Percentiles rank a stretch among this genome's conserved stretches.
phyloP scores from a whole-genome alignment of 306 rosid species.

The Rosa lucieae region DNA sequence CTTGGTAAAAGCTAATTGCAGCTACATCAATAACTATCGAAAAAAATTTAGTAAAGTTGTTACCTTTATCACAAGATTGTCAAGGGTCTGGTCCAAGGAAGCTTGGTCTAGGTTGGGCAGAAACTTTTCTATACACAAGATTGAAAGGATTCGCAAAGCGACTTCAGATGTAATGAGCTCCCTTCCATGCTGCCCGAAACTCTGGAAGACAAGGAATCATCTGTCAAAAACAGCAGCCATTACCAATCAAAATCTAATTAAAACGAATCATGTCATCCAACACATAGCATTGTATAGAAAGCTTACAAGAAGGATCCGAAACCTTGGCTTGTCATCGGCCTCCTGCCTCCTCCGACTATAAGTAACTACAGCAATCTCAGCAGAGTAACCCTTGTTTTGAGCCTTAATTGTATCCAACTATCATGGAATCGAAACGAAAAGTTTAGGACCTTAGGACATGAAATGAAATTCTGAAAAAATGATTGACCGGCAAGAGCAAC shows the following conservation, averaged over 20 bases:
- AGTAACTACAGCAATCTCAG: constrained; percentile 74
- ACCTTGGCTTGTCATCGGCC: constrained; percentile 52
- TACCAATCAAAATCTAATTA: constrained; percentile 43
- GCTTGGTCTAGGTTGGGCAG: constrained; percentile 61
- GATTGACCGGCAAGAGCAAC: constrained; percentile 27
- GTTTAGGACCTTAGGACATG: constrained; percentile 13
- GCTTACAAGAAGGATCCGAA: constrained; percentile 92
- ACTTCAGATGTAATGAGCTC: constrained; percentile 94
- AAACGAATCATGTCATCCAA: background rate
- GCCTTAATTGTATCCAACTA: constrained; percentile 72
- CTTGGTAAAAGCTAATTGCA: background rate
- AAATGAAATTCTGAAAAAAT: constrained; percentile 1
- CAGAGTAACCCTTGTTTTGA: constrained; percentile 71
- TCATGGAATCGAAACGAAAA: constrained; percentile 12
- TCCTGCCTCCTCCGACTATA: constrained; percentile 57
- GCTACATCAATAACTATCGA: background rate
- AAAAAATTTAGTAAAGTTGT: constrained; percentile 12
- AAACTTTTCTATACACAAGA: constrained; percentile 72
- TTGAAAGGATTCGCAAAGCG: constrained; percentile 71
- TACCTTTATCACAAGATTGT: constrained; percentile 83
- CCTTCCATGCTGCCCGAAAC: constrained; percentile 99
- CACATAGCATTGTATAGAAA: constrained; percentile 18
- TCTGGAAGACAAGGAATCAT: constrained; percentile 99
- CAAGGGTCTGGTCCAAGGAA: constrained; percentile 63
- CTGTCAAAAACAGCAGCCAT: constrained; percentile 98